These are phyloP conservation scores for Haematococcus sp. DNA, from an alignment of 139 green algal species.

Conservation along the genomic window DNA sequence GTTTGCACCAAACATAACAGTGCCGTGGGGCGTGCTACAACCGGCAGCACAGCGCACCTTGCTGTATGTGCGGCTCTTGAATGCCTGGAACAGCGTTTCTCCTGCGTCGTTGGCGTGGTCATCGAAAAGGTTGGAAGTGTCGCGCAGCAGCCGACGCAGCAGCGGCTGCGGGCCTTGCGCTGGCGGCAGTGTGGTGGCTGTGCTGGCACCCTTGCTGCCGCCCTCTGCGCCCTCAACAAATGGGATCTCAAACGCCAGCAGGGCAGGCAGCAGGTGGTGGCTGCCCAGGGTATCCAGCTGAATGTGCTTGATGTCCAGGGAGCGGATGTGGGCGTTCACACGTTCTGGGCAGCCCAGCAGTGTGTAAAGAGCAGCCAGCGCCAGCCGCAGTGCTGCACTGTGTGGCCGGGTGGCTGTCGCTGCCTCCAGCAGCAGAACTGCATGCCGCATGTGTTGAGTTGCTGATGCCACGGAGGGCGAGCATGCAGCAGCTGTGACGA, in stretches of 20 bases:
- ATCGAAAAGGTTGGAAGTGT: conserved; percentile 52
- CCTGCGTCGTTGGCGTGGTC: conserved; percentile 69
- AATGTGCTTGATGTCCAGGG: conserved; percentile 72
- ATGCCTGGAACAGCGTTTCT: conserved; percentile 68
- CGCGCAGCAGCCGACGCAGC: conserved; percentile 31
- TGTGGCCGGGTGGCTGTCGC: conserved; percentile 47
- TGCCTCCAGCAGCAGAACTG: conserved; percentile 42
- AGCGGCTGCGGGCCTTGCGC: not conserved
- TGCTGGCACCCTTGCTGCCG: too few relatives aligned
- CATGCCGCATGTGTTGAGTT: conserved; percentile 30
- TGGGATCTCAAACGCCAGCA: conserved; percentile 23
- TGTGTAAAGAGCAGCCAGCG: conserved; percentile 42
- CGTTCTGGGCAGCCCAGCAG: conserved; percentile 47
- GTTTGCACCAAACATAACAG: too few relatives aligned
- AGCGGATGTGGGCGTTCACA: not conserved
- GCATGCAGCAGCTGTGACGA: conserved; percentile 30
- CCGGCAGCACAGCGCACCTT: conserved; percentile 48
- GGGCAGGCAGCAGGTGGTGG: conserved; percentile 57
- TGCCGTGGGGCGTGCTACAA: not conserved
- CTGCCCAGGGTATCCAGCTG: conserved; percentile 63
- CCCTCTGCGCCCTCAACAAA: too few relatives aligned
- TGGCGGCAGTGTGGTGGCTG: too few relatives aligned
- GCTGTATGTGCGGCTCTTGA: conserved; percentile 64
- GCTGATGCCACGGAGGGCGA: not conserved
- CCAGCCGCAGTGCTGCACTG: conserved; percentile 53